These are phyloP conservation scores for Anacardium occidentale DNA, from an alignment of 345 rosid genomes.

Conservation along the genomic window DNA sequence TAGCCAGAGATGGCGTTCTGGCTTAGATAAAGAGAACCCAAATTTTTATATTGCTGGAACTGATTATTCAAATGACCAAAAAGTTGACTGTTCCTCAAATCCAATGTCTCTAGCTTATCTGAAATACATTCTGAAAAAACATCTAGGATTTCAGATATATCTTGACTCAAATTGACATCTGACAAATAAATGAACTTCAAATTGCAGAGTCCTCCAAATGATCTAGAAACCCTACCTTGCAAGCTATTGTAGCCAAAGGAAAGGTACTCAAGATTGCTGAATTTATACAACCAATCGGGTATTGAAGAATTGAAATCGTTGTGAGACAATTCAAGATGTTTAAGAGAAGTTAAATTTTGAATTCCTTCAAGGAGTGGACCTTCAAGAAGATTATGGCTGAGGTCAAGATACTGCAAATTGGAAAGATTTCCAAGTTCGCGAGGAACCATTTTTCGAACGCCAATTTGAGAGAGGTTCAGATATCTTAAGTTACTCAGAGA, in stretches of 20 bases:
- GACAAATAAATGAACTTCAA: neutral
- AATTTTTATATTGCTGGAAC: neutral
- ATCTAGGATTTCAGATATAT: neutral
- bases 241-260: neutral
- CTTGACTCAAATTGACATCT: neutral
- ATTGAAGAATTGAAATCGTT: neutral
- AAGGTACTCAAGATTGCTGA: neutral
- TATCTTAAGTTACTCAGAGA: neutral
- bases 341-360: neutral
- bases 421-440: conserved; percentile 10
- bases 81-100: neutral
- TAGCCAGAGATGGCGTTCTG: neutral
- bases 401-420: neutral
- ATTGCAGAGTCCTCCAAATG: neutral
- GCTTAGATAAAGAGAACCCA: neutral
- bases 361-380: neutral
- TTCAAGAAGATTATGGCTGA: neutral
- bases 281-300: neutral
- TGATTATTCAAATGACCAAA: neutral
- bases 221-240: neutral
- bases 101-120: neutral
- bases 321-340: neutral
- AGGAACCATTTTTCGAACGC: neutral
- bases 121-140: conserved; percentile 5
- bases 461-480: neutral